Evolutionary conservation across 2,329 filamentous ascomycete species (phyloP).

Genomic region (Apiospora marii): DNA sequence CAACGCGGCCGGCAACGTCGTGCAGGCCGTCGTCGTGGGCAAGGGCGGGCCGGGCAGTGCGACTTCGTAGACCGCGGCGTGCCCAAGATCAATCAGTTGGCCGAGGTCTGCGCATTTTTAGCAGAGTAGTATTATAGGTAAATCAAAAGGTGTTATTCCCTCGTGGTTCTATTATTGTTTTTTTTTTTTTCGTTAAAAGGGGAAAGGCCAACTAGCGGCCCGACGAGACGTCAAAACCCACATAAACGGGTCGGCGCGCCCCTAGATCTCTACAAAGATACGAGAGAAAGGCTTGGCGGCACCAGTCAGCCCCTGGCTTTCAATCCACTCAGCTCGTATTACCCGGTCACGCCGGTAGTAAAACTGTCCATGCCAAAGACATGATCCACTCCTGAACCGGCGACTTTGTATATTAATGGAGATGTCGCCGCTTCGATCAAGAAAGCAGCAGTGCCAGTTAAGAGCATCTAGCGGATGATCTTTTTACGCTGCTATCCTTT

Average conservation of each 20-base stretch:
- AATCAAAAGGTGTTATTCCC: no score
- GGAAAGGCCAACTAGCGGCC: neutral
- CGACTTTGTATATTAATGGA: neutral
- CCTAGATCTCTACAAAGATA: neutral
- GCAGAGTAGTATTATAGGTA: no score
- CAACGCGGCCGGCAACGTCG: slow-evolving; percentile 57
- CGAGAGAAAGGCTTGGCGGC: neutral
- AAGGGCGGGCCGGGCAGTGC: slow-evolving; percentile 30
- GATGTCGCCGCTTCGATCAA: neutral
- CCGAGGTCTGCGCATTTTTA: no score
- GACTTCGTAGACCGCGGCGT: slow-evolving; percentile 21
- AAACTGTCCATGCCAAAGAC: neutral
- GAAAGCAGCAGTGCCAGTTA: neutral
- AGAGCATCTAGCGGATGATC: neutral
- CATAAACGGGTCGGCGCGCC: neutral
- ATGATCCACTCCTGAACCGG: neutral
- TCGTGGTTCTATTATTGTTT: no score
- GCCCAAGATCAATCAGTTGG: no score
- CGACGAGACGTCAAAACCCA: neutral
- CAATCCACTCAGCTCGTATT: neutral
- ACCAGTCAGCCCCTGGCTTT: neutral
- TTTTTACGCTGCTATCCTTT: neutral
- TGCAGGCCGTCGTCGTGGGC: slow-evolving; percentile 49
- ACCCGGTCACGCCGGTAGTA: neutral
- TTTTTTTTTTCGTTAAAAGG: no score